phyloP scores from a whole-genome alignment of 495 filamentous ascomycete genomes.

The Immersiella caudata region DNA sequence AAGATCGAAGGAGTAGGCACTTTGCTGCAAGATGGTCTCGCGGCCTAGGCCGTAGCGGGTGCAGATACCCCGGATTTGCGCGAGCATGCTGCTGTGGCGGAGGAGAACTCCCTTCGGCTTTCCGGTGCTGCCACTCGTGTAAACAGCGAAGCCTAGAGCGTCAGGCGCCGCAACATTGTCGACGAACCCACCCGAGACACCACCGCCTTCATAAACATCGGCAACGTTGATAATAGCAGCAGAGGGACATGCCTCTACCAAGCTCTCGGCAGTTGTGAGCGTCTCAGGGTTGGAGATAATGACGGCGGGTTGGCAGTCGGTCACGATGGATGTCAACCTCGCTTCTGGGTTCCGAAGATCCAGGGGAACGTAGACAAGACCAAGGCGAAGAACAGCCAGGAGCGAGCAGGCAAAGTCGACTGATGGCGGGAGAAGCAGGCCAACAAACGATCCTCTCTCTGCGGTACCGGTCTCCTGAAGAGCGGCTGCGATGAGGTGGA shows the following conservation, averaged over 20 bases:
- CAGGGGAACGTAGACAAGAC: conserved; percentile 54
- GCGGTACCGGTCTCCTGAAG: background rate
- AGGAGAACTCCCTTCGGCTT: conserved; percentile 44
- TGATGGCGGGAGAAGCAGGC: conserved; percentile 35
- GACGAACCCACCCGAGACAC: background rate
- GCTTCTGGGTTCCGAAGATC: conserved; percentile 22
- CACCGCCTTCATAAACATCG: background rate
- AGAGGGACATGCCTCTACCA: too few species aligned
- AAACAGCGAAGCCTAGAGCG: conserved; percentile 37
- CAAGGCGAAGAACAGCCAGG: conserved; percentile 53
- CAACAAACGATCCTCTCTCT: conserved; percentile 2
- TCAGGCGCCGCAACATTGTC: conserved; percentile 7
- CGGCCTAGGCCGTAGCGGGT: background rate
- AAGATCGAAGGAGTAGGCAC: conserved; percentile 26
- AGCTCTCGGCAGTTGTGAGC: conserved; percentile 26
- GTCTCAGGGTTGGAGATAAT: background rate
- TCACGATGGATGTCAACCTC: background rate
- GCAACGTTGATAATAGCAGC: conserved; percentile 13
- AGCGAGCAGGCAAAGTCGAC: conserved; percentile 52
- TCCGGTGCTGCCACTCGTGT: conserved; percentile 47
- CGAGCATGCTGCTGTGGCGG: conserved; percentile 16
- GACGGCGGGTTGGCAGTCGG: background rate
- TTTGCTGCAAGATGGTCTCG: conserved; percentile 29
- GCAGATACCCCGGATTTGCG: background rate
- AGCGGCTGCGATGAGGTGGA: background rate